A percentile compares a stretch with the other conserved stretches of the same genome.
Evolutionary conservation across 345 rosid species (phyloP).

Genomic region (Citrus unshiu): DNA sequence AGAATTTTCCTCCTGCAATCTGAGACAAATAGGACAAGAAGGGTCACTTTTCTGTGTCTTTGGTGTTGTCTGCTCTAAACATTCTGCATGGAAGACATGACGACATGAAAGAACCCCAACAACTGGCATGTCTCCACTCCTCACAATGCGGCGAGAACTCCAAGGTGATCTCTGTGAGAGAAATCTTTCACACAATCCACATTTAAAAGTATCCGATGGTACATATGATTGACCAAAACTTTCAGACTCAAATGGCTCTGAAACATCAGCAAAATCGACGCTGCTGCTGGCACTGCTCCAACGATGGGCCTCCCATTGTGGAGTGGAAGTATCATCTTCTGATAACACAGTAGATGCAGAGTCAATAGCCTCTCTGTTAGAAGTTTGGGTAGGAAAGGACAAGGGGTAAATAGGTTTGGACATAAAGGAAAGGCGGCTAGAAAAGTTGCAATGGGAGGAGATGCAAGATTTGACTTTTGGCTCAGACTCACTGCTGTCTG

Average conservation of each 20-base stretch:
- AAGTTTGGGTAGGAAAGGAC: slow-evolving; percentile 31
- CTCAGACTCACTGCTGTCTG: slow-evolving; percentile 52
- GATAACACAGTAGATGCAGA: slow-evolving; percentile 16
- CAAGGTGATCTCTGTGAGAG: slow-evolving; percentile 57
- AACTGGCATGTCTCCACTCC: slow-evolving; percentile 50
- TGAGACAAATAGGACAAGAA: slow-evolving; percentile 47
- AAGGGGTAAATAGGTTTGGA: slow-evolving; percentile 63
- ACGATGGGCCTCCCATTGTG: slow-evolving; percentile 36
- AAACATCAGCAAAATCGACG: slow-evolving; percentile 37
- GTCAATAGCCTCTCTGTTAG: slow-evolving; percentile 23
- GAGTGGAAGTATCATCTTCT: slow-evolving; percentile 20
- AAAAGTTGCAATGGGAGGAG: slow-evolving; percentile 39
- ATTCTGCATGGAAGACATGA: slow-evolving; percentile 56
- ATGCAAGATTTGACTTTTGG: slow-evolving; percentile 29
- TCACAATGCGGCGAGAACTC: slow-evolving; percentile 47
- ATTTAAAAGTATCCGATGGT: slow-evolving; percentile 32
- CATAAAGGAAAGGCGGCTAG: slow-evolving; percentile 40
- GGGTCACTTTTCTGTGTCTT: slow-evolving; percentile 44
- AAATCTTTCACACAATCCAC: slow-evolving; percentile 47
- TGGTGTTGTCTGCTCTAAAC: slow-evolving; percentile 52
- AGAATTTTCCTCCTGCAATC: slow-evolving; percentile 32
- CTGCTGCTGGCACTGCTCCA: slow-evolving; percentile 59
- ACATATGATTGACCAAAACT: slow-evolving; percentile 13
- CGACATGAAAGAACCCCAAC: slow-evolving; percentile 51
- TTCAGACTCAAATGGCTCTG: slow-evolving; percentile 39